phyloP scores from a whole-genome alignment of 2,329 filamentous ascomycete species.

The Phaeophleospora eucalypticola region DNA sequence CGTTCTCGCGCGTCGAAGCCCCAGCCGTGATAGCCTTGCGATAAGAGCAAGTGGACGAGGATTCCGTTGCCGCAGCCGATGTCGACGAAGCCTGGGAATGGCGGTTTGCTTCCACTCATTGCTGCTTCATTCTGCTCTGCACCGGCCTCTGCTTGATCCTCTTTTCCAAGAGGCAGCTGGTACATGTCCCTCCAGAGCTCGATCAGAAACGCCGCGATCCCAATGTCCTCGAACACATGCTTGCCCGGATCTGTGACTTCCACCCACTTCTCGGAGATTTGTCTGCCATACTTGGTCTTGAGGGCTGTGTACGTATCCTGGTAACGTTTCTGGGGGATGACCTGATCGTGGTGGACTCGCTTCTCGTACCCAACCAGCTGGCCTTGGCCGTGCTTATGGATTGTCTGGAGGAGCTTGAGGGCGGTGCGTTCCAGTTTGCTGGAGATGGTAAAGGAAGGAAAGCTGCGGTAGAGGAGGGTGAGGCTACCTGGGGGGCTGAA shows the following conservation, averaged over 20 bases:
- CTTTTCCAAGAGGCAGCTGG: slow-evolving; percentile 11
- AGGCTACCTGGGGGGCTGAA: slow-evolving; percentile 5
- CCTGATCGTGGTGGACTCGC: slow-evolving; percentile 74
- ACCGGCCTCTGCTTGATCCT: slow-evolving; percentile 1
- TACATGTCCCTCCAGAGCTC: slow-evolving; percentile 92
- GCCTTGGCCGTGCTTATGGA: slow-evolving; percentile 71
- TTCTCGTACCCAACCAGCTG: slow-evolving; percentile 67
- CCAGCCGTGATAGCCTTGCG: slow-evolving; percentile 74
- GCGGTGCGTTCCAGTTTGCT: slow-evolving; percentile 60
- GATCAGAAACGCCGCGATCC: slow-evolving; percentile 86
- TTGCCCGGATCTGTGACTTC: slow-evolving; percentile 85
- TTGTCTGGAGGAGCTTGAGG: slow-evolving; percentile 61
- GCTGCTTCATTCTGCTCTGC: neutral
- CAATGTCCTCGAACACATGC: slow-evolving; percentile 91
- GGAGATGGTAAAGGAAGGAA: slow-evolving; percentile 46
- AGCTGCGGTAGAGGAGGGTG: slow-evolving; percentile 15
- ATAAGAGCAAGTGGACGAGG: slow-evolving; percentile 73
- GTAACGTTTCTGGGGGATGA: slow-evolving; percentile 71
- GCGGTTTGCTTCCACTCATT: slow-evolving; percentile 10
- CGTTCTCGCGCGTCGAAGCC: slow-evolving; percentile 86
- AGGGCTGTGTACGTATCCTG: slow-evolving; percentile 79
- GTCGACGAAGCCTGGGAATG: slow-evolving; percentile 87
- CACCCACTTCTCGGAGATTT: slow-evolving; percentile 70
- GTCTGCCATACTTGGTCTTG: slow-evolving; percentile 72
- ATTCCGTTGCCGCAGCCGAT: slow-evolving; percentile 95